Evolutionary conservation across 1,284 basidiomycete species (phyloP), one percentile per base, ranked within the genome.

Genomic region (Cutaneotrichosporon sp.): DNA sequence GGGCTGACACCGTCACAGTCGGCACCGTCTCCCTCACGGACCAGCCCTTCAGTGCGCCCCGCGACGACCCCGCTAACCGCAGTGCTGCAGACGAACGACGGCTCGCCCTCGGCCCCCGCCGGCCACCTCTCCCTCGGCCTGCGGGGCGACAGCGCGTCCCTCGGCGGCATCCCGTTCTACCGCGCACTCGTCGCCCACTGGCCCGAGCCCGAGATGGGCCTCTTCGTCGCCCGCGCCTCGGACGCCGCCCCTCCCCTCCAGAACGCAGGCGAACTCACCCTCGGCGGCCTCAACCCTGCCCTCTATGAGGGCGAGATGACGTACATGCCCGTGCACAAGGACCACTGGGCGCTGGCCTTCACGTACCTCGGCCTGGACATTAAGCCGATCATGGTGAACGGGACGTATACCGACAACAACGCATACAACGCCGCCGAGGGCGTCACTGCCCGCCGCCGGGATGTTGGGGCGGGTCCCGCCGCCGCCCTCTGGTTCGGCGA

Each of bases 251-350:
- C 1, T 3, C 33, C 20, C 20, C 33, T 36, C 22, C 18, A 36
- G 11, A 38, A 53, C 20, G 31, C 16, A 13, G 51, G 51, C 51
- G 51, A 53, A 9, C 51, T 53, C 20, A n/a, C 51, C 7, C 22
- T 53, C 14, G 51, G 55, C 18, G 55, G 55, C 18, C 38, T 55
- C 38, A 45, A 55, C 54, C n/a, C 16, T 4, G 54, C 38, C 8
- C 27, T 55, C 16, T 22, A 43, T 4, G 27, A 25, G 5, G 54
- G 54, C 25, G 38, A 55, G 10, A 42, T 55, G 11, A 29, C 16
- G 22, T 55, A 45, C 54, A 3, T 43, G 4, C 27, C 38, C 6
- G 27, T 31, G 13, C 16, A 25, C 18, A 27, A 27, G 8, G 27
- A 45, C 18, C 34, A 27, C 20, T 55, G 54, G 54, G 18, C 24